Base-by-base conservation (phyloP, 805 yeast genomes). In the Yamadazyma akitaensis region DNA sequence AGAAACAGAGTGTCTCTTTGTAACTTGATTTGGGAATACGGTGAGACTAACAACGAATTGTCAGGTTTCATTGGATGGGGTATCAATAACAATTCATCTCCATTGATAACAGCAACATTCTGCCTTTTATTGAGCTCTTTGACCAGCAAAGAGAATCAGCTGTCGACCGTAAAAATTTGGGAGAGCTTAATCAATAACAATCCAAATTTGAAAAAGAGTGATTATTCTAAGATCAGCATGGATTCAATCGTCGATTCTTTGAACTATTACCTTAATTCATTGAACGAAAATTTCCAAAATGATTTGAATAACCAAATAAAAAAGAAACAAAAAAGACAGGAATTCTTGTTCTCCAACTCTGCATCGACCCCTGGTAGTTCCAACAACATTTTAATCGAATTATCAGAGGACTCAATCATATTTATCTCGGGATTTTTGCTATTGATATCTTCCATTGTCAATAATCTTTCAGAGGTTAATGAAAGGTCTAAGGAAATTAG, bases 11-110 rank as follows among this genome's bases (percentile, higher is more conserved):
- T 83, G 0, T 75, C 76, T 0, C 65, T 83, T 7, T 77, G 86
- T 12, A 57, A 72, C 1, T 65, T 68, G 11, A 85, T 88, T 58
- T 91, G 96, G 96, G 49, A 57, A 0, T 57, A 60, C 8, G 71
- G 66, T 11, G 62, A 57, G 17, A 43, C 42, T 2, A 47, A 55
- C 19, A 77, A 84, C 12, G 82, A 82, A 47, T 71, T 88, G 1
- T 75, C 80, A 57, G 97, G 96, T 0, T 91, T 94, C 53, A 71
- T 92, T 35, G 80, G 79, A 46, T 94, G 98, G 98, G 95, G 96
- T 0, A 73, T 94, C 2, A 81, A 80, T 49, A 82, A 87, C 56
- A 89, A 83, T 50, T 68, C 75, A 1, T 88, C 88, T 13, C 84
- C 92, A 9, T 70, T 89, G 41, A 88, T 90, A 69, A 79, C 88